Base-by-base conservation (phyloP, 2,329 filamentous ascomycete genomes). In the Fusarium avenaceum region DNA sequence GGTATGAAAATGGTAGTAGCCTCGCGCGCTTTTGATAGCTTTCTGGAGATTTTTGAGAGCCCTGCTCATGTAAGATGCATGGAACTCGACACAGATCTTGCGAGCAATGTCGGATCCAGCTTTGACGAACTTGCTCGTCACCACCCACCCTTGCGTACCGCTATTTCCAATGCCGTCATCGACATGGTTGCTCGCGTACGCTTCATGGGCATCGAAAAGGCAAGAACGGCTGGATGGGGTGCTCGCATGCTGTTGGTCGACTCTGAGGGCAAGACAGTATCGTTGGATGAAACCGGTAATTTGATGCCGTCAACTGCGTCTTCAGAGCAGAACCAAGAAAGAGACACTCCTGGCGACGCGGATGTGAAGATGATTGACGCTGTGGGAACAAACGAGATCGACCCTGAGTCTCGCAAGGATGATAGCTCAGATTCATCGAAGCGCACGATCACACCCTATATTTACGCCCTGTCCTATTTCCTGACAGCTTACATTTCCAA, bases 51-150 rank as follows among this genome's bases (percentile, higher is more conserved):
- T n/a, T 99, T 99, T 70, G 93, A 97, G 78, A 98, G 93, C 70
- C 90, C 94, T 4, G 86, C 89, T 17, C 96, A 99, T 79, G 89
- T 99, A 59, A 92, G 92, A 72, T 91, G 90, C 67, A 89, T 99
- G 85, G 89, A 92, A 65, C 83, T 84, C 38, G 95, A 97, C 69
- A 83, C 86, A 7, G 82, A 84, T 35, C 84, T 96, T 59, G 87
- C 94, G 11, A 87, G 86, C 30, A 87, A 89, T 39, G 86, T 99
- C 49, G 96, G 96, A 13, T 87, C 87, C 26, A 92, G 90, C 40
- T 97, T 99, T 74, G 96, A 99, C 77, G 96, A 99, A 79, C 86
- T 99, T 61, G 92, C 95, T 52, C 90, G 96, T 40, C 96, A 99
- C 76, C 96, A 99, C 74, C 96, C 96, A 1, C 86, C 88, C 22